Evolutionary conservation across 2,329 filamentous ascomycete genomes (phyloP), one percentile per base, ranked within the genome.

Genomic region (Penicillium aurantiogriseum): DNA sequence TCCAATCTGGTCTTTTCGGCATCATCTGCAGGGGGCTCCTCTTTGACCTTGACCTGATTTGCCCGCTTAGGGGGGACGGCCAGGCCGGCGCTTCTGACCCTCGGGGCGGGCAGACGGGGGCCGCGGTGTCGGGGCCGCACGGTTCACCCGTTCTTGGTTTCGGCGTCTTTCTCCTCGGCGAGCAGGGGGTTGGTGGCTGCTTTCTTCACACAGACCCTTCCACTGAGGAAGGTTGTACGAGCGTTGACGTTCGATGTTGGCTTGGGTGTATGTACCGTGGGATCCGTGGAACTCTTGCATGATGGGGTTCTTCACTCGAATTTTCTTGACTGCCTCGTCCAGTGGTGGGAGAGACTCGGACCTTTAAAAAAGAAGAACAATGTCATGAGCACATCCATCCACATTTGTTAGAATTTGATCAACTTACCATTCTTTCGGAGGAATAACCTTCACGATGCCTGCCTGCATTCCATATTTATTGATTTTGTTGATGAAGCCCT

Each of bases 241-340:
- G 72, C 94, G 85, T 73, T 95, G 91, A 76, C 97, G 95, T 69
- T 97, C 88, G 58, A 99, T 92, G 71, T 99, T 99, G 70, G 94
- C 91, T 74, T 99, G 94, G 36, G 93, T 93, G 73, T 97, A 99
- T 56, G 91, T 95, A 56, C 94, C 95, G 71, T 93, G 91, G 51
- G 90, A 91, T 42, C 94, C 94, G 81, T 95, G 93, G 68, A 99
- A 99, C 69, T 99, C 94, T 75, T 99, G 94, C 71, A 92, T 96
- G 73, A 99, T 97, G 4, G 94, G 94, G 64, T 99, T 95, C 76
- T 93, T 93, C 69, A 99, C 92, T 71, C 88, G 88, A 74, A 99
- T 90, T 61, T 89, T 88, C 77, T 97, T 97, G 63, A 99, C 85
- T 50, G 91, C 83, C 68, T 97, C 89, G 70, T 94, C 87, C 61